Base-by-base conservation (phyloP, 768 basidiomycete genomes). In the Calvatia gigantea region DNA sequence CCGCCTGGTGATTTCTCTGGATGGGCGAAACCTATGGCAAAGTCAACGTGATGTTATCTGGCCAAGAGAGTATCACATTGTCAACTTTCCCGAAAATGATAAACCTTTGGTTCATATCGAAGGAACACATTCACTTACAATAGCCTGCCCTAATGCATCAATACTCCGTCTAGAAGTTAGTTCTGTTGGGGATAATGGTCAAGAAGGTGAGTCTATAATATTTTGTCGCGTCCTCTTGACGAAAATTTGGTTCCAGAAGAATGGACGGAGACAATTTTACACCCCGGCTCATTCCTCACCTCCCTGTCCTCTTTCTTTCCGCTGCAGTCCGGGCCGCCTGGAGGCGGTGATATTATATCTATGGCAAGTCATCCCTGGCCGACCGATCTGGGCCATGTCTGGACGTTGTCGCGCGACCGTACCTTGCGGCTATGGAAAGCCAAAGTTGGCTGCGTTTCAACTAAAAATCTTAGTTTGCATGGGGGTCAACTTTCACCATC, bases 361-460 rank as follows among this genome's bases (percentile, higher is more conserved):
- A 74, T 91, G 37, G 81, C 89, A 5, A 84, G 84, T 41, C 80
- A 86, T 67, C 82, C 87, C 38, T 87, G 85, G 71, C 89, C 89
- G 15, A 87, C 86, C 12, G 88, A 89, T 65, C 76, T 89, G 54
- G 80, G 77, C 32, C 78, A 89, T 62, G 73, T 87, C 19, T 96
- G 91, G 83, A 87, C 93, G 1, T 78, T 98, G 38, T 94, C 94
- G 7, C 79, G 93, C 52, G 93, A 97, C 73, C 81, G 89, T 52
- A 87, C 85, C 31, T 75, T 98, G 38, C 81, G 93, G 35, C 75
- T 90, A 39, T 98, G 94, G 94, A 87, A 89, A 60, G 78, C 85
- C 27, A 82, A 86, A 67, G 75, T 83, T 52, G 86, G 86, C 41
- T 87, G 90, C 65, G 78, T 87, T n/a, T 80, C 84, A 28, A 81